Evolutionary conservation across 2,329 filamentous ascomycete species (phyloP).

Genomic region (Hypoxylon sp.): DNA sequence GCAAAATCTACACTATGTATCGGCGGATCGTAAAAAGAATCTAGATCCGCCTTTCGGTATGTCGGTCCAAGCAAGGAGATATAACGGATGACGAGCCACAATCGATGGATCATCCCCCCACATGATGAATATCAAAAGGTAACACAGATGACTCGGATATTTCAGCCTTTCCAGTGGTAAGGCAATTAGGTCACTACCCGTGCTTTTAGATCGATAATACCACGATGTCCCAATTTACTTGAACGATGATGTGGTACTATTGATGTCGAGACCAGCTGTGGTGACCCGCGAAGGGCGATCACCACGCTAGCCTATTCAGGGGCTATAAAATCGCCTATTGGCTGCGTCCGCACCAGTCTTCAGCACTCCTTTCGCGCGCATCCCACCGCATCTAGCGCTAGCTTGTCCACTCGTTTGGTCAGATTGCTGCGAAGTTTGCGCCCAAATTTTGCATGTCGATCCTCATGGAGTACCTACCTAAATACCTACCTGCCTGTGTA

Average conservation of each 20-base stretch:
- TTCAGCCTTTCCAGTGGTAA: constrained; percentile 25
- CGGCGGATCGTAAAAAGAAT: not conserved
- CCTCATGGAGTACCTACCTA: not conserved
- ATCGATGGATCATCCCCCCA: constrained; percentile 12
- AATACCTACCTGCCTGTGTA: too few species aligned
- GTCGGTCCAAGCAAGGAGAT: constrained; percentile 13
- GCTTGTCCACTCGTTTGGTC: constrained; percentile 26
- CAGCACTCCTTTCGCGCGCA: constrained; percentile 19
- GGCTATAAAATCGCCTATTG: constrained; percentile 34
- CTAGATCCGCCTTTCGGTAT: not conserved
- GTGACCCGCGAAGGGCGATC: constrained; percentile 17
- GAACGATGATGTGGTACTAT: constrained; percentile 20
- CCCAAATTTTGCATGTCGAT: constrained; percentile 16
- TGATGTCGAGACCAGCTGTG: constrained; percentile 5
- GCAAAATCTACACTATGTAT: not conserved
- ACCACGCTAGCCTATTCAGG: constrained; percentile 23
- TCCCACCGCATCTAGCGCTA: constrained; percentile 22
- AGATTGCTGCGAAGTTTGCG: constrained; percentile 3
- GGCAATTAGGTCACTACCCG: constrained; percentile 1
- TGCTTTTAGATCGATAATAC: constrained; percentile 7
- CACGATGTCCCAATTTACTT: constrained; percentile 11
- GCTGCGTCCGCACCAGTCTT: constrained; percentile 12
- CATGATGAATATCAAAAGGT: constrained; percentile 17
- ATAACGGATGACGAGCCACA: not conserved
- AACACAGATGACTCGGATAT: constrained; percentile 35